A percentile compares a stretch with the other conserved stretches of the same genome.
phyloP scores from a whole-genome alignment of 1,284 basidiomycete genomes.

The Vanrija sp. region DNA sequence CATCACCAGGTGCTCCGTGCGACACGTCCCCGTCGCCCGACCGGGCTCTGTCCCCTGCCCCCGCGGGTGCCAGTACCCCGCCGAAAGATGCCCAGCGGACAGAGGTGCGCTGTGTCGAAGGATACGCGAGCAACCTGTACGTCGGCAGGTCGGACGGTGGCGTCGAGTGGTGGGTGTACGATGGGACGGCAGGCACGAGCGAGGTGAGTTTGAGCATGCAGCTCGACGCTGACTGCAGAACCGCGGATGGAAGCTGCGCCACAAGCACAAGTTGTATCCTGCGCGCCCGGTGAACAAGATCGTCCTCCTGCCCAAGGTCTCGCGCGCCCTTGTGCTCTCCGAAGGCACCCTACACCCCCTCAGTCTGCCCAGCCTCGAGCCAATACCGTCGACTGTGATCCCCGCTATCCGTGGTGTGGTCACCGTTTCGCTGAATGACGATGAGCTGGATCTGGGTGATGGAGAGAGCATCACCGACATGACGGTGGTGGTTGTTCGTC shows the following conservation, averaged over 20 bases:
- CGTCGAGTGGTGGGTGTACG: conserved; percentile 48
- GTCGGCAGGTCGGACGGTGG: conserved; percentile 48
- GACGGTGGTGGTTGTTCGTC: conserved; percentile 73
- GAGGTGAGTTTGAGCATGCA: conserved; percentile 18
- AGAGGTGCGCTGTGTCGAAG: conserved; percentile 43
- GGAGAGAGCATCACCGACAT: conserved; percentile 56
- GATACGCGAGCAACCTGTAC: conserved; percentile 47
- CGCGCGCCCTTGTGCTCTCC: conserved; percentile 22
- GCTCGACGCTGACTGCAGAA: conserved; percentile 12
- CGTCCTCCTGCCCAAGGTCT: conserved; percentile 68
- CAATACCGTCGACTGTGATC: conserved; percentile 58
- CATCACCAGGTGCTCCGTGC: neutral
- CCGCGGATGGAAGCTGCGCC: conserved; percentile 40
- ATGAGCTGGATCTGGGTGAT: conserved; percentile 59
- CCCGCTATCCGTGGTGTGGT: conserved; percentile 74
- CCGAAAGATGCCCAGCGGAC: neutral
- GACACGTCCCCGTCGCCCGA: conserved; percentile 1
- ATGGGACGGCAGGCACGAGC: conserved; percentile 24
- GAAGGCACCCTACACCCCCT: conserved; percentile 78
- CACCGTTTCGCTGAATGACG: conserved; percentile 72
- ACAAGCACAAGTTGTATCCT: conserved; percentile 45
- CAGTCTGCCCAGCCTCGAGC: conserved; percentile 70
- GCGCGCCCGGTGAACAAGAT: conserved; percentile 65
- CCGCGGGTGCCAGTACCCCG: no score
- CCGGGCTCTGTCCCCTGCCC: neutral